phyloP scores from a whole-genome alignment of 2,329 filamentous ascomycete genomes.

The Neopestalotiopsis sp. region DNA sequence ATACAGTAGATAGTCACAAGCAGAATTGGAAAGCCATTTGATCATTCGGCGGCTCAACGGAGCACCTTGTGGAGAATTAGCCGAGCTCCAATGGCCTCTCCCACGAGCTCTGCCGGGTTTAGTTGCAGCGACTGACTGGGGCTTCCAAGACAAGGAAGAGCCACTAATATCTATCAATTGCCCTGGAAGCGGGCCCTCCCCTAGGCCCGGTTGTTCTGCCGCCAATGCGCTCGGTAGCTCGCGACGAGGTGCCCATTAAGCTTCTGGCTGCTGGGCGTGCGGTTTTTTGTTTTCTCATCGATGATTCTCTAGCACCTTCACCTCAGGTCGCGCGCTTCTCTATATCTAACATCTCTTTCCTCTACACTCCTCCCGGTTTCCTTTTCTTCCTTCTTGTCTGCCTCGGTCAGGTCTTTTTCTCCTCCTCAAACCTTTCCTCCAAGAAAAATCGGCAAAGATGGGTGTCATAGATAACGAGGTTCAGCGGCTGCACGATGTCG shows the following conservation, averaged over 20 bases:
- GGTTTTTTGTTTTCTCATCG: slow-evolving; percentile 5
- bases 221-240: slow-evolving; percentile 2
- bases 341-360: slow-evolving; percentile 18
- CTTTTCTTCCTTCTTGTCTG: slow-evolving; percentile 26
- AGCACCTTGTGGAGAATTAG: slow-evolving; percentile 27
- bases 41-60: slow-evolving; percentile 26
- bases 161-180: not conserved
- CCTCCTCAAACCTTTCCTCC: not conserved
- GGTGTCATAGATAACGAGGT: slow-evolving; percentile 87
- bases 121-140: slow-evolving; percentile 1
- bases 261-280: not conserved
- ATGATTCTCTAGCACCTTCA: slow-evolving; percentile 19
- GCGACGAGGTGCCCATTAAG: not conserved
- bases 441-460: slow-evolving; percentile 63
- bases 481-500: slow-evolving; percentile 82
- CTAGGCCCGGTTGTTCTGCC: not conserved
- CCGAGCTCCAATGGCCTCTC: slow-evolving; percentile 24
- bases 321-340: slow-evolving; percentile 22
- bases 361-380: slow-evolving; percentile 28
- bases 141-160: not conserved
- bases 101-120: slow-evolving; percentile 1
- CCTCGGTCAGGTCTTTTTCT: slow-evolving; percentile 31
- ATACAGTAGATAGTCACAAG: not conserved
- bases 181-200: not conserved
- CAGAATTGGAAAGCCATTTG: not conserved